Evolutionary conservation across 768 basidiomycete species (phyloP).

Genomic region (Tricholoma matsutake): DNA sequence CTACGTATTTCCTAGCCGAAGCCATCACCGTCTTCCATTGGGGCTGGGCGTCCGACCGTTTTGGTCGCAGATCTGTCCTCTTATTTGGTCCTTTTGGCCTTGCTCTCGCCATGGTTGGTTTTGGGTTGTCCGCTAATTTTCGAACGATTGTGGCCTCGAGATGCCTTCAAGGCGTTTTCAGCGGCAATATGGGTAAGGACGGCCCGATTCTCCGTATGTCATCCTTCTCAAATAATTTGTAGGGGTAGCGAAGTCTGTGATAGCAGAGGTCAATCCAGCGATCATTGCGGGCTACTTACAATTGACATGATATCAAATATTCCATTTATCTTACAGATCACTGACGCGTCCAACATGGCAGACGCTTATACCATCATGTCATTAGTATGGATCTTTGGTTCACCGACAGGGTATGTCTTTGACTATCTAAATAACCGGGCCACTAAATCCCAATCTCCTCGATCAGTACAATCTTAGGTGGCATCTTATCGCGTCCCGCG

Average conservation of each 20-base stretch:
- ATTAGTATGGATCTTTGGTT: constrained; percentile 25
- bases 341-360: constrained; percentile 26
- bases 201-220: background rate
- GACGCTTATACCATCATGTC: constrained; percentile 27
- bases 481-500: constrained; percentile 28
- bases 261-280: constrained; percentile 13
- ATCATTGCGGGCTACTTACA: too few species aligned
- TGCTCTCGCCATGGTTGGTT: constrained; percentile 26
- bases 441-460: background rate
- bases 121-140: constrained; percentile 30
- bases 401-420: constrained; percentile 20
- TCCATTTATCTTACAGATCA: constrained; percentile 12
- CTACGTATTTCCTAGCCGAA: constrained; percentile 31
- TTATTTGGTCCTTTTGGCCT: constrained; percentile 32
- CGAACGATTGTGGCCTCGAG: constrained; percentile 27
- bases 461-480: constrained; percentile 23
- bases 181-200: constrained; percentile 37
- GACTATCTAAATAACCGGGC: too few species aligned
- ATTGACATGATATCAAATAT: background rate
- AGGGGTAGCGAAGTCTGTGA: constrained; percentile 6
- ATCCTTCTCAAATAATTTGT: constrained; percentile 6
- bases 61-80: constrained; percentile 34
- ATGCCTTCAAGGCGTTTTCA: constrained; percentile 30
- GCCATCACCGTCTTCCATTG: constrained; percentile 29
- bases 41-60: constrained; percentile 33